A percentile compares a stretch with the other conserved stretches of the same genome.
These are phyloP conservation scores for Striga hermonthica DNA, from an alignment of 305 asterid genomes.

Conservation along the genomic window DNA sequence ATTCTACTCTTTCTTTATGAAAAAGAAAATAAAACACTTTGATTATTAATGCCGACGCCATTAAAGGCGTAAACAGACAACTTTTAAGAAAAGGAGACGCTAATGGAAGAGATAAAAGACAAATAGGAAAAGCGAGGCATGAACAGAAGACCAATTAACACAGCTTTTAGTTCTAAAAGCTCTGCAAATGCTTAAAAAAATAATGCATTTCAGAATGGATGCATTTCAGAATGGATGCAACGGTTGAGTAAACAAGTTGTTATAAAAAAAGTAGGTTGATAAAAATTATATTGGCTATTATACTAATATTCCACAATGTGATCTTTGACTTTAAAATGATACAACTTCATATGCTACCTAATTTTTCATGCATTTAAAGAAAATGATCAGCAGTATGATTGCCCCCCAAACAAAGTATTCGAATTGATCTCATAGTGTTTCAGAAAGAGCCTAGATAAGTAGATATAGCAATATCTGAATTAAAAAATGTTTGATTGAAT, in stretches of 20 bases:
- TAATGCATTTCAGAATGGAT: too few species aligned
- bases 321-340: constrained; percentile 27
- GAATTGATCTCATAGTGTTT: constrained; percentile 22
- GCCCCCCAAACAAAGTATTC: constrained; percentile 19
- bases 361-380: neutral
- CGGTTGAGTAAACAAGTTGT: constrained; percentile 25
- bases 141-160: too few species aligned
- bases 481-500: constrained; percentile 25
- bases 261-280: constrained; percentile 25
- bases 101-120: too few species aligned
- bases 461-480: constrained; percentile 31
- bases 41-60: too few species aligned
- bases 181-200: too few species aligned
- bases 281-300: constrained; percentile 25
- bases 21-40: too few species aligned
- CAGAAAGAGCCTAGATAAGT: constrained; percentile 3
- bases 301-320: constrained; percentile 27
- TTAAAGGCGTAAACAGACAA: too few species aligned
- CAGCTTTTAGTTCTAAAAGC: too few species aligned
- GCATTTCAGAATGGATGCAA: too few species aligned
- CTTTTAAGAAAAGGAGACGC: too few species aligned
- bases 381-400: neutral
- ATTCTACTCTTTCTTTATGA: too few species aligned
- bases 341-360: constrained; percentile 27
- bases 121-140: too few species aligned